These are phyloP conservation scores for Fraxinus baroniana DNA, from an alignment of 305 asterid species.

Conservation along the genomic window DNA sequence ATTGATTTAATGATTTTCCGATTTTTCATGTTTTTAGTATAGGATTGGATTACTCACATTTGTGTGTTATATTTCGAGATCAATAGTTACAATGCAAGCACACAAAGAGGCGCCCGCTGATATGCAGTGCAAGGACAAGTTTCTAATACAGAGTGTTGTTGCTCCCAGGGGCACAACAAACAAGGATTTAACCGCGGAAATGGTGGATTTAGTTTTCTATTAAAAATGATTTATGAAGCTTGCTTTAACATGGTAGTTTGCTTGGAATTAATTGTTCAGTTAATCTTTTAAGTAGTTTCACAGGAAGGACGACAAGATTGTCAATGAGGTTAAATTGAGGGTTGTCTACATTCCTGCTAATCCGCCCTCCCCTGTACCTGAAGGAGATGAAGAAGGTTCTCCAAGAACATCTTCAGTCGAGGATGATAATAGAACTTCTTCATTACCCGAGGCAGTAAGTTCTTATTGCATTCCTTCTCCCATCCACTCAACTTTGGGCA, in stretches of 20 bases:
- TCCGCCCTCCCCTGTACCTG: conserved; percentile 95
- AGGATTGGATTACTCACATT: neutral
- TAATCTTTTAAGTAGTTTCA: too few species aligned
- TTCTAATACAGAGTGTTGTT: conserved; percentile 75
- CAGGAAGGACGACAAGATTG: too few species aligned
- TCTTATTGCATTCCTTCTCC: neutral
- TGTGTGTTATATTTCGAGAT: conserved; percentile 16
- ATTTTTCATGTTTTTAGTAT: neutral
- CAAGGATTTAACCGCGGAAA: conserved; percentile 60
- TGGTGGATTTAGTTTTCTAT: conserved; percentile 44
- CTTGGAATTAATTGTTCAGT: neutral
- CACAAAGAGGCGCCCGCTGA: conserved; percentile 77
- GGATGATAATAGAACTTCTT: conserved; percentile 51
- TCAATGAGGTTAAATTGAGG: neutral
- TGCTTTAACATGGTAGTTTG: conserved; percentile 14
- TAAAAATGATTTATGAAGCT: conserved; percentile 3
- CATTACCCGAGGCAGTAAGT: conserved; percentile 57
- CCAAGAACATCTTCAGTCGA: conserved; percentile 62
- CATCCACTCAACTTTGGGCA: conserved; percentile 2
- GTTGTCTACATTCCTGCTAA: conserved; percentile 80
- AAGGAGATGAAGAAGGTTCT: conserved; percentile 89
- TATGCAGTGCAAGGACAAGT: conserved; percentile 87
- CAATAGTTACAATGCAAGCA: conserved; percentile 79
- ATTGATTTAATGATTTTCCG: neutral
- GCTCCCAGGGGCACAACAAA: conserved; percentile 56